These are phyloP conservation scores for Lactarius sp. DNA, from an alignment of 768 basidiomycete genomes.

Conservation along the genomic window DNA sequence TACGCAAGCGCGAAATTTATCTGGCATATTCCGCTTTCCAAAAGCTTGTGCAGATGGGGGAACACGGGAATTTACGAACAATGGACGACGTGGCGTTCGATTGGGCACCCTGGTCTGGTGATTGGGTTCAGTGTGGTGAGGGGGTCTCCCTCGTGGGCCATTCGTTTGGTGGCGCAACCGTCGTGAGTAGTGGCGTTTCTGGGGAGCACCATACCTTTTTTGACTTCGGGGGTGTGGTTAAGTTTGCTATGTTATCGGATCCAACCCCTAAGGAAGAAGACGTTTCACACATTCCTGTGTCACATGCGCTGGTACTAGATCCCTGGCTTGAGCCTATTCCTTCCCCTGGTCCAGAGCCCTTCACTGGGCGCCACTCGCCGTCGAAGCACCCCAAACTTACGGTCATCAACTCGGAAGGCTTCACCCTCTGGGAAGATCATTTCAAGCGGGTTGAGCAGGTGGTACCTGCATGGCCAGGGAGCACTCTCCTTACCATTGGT, in stretches of 20 bases:
- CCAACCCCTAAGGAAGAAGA: conserved; percentile 36
- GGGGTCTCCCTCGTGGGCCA: conserved; percentile 46
- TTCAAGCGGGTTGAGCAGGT: conserved; percentile 54
- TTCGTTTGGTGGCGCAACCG: conserved; percentile 53
- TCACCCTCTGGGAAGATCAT: conserved; percentile 76
- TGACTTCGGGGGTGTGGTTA: not conserved
- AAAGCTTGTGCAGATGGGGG: conserved; percentile 39
- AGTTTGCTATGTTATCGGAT: conserved; percentile 57
- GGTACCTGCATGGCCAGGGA: conserved; percentile 41
- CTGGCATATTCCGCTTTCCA: conserved; percentile 54
- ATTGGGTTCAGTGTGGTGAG: conserved; percentile 34
- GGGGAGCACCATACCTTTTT: not conserved
- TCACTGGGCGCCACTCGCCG: conserved; percentile 18
- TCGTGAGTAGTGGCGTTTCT: conserved; percentile 34
- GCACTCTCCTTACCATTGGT: conserved; percentile 21
- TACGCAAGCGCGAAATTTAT: conserved; percentile 68
- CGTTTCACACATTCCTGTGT: conserved; percentile 46
- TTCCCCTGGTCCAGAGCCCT: conserved; percentile 44
- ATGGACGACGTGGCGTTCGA: conserved; percentile 49
- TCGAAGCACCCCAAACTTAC: conserved; percentile 35
- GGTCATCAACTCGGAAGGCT: conserved; percentile 71
- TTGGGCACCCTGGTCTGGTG: conserved; percentile 38
- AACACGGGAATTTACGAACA: conserved; percentile 30
- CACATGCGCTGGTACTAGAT: conserved; percentile 61
- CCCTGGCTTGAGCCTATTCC: conserved; percentile 82